Evolutionary conservation across 352 stramenopile species (phyloP), one percentile per base, ranked within the genome.

Genomic region (Phytophthora constricta): DNA sequence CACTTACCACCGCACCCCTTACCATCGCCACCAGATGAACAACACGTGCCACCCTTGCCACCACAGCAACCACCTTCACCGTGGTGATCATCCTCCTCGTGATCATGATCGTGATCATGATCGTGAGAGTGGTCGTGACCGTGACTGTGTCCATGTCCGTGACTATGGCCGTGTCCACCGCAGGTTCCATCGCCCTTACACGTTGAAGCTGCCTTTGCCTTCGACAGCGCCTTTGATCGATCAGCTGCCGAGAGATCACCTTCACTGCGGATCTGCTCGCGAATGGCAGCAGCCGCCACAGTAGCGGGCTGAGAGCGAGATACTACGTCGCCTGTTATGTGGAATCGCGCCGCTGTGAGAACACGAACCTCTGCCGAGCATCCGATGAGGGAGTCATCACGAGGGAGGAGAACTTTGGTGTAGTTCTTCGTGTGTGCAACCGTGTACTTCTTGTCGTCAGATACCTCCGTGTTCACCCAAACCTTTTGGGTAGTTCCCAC

Each of bases 391-490:
- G 71, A 70, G 43, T 94, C 87, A 61, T 96, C 82, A 11, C 83
- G 79, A 27, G 70, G 63, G 22, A 98, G 63, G 19, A 97, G 70
- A 22, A 98, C 91, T 65, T 98, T 98, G n/a, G 91, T 92, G 66
- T 98, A 98, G 62, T 90, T 90, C 66, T 97, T 97, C 0, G 91
- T 97, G 70, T 98, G 93, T 20, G 77, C 89, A 17, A 98, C 90
- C 19, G 78, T 93, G 67, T 78, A 85, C 58, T 80, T 77, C 37
- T 86, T 78, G 58, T 96, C 88, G 25, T 95, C 80, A 7, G 82
- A 92, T 39, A 90, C 63, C 61, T 98, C 92, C 20, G 85, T 93
- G 69, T 93, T 94, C 42, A 95, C 77, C 84, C 85, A 96, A 23
- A 96, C 79, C 41, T 89, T 84, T 22, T 90, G 66, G 4, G 72